Evolutionary conservation across 1,284 basidiomycete genomes (phyloP), one percentile per base, ranked within the genome.

Genomic region (Crepidotus sp.): DNA sequence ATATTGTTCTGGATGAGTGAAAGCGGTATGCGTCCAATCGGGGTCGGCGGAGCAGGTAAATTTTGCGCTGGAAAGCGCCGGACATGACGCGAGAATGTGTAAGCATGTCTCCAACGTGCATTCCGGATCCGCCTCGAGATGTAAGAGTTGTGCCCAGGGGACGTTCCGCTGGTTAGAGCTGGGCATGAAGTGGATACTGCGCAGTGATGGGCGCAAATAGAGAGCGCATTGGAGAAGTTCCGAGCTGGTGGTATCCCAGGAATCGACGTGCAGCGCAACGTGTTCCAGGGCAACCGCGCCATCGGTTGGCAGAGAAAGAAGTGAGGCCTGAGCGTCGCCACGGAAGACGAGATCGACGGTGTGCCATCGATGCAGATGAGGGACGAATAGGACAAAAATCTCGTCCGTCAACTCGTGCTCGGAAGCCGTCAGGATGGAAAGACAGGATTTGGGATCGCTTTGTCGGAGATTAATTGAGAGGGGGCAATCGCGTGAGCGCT

Each of bases 381-480:
- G 46, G 4, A 51, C 15, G 24, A 51, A 46, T 8, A 51, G 36
- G 21, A 27, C 14, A 13, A 51, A 40, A 5, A 51, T 45, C 4
- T 45, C 25, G 40, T 51, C 42, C 30, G 50, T 51, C 9, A 32
- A 31, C 3, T 51, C 42, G 46, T 51, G 50, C 17, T 51, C 50
- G 27, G n/a, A 19, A 11, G 39, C 31, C 13, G 46, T 40, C 29
- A 46, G 39, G 37, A 45, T 26, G 22, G 49, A 35, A 27, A 48
- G 46, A 15, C 42, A 45, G 6, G 42, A 40, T 33, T 48, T 45
- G 15, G 45, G 43, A 38, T 51, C 50, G 15, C 46, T 48, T 36
- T 51, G 50, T 10, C 50, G 46, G 9, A 51, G 42, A 34, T 48
- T 36, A 15, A 51, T 48, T 31, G 50, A 51, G 15, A 51, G 43